phyloP scores from a whole-genome alignment of 2,329 filamentous ascomycete genomes.

The Chalaropsis thielavioides region DNA sequence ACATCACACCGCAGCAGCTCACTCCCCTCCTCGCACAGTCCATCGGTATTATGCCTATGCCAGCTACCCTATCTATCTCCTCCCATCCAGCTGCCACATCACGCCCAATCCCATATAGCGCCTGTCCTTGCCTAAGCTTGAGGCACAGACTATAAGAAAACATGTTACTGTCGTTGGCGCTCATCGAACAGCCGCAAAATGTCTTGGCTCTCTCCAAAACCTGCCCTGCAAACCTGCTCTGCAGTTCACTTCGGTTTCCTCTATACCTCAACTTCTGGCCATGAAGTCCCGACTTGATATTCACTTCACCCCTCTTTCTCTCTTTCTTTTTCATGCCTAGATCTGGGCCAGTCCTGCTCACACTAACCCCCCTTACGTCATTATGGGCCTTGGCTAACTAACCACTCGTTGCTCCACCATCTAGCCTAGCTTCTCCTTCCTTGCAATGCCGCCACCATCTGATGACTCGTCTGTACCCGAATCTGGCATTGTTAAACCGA shows the following conservation, averaged over 20 bases:
- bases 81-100: not conserved
- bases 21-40: not conserved
- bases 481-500: constrained; percentile 29
- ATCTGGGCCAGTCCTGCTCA: not conserved
- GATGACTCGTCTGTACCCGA: constrained; percentile 43
- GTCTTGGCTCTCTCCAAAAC: not conserved
- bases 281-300: not conserved
- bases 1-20: not conserved
- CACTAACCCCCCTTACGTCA: constrained; percentile 14
- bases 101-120: too few relatives aligned
- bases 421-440: constrained; percentile 31
- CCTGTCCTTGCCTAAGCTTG: too few relatives aligned
- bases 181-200: too few relatives aligned
- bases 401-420: constrained; percentile 30
- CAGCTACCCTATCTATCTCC: not conserved
- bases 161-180: too few relatives aligned
- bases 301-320: not conserved
- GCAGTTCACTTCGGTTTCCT: not conserved
- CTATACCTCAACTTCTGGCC: not conserved
- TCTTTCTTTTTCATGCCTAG: not conserved
- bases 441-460: constrained; percentile 41
- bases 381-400: constrained; percentile 15
- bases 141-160: too few relatives aligned
- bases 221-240: not conserved
- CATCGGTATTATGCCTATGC: not conserved